phyloP scores from a whole-genome alignment of 108 stramenopile species.

The Nannochloropsis oceanica region DNA sequence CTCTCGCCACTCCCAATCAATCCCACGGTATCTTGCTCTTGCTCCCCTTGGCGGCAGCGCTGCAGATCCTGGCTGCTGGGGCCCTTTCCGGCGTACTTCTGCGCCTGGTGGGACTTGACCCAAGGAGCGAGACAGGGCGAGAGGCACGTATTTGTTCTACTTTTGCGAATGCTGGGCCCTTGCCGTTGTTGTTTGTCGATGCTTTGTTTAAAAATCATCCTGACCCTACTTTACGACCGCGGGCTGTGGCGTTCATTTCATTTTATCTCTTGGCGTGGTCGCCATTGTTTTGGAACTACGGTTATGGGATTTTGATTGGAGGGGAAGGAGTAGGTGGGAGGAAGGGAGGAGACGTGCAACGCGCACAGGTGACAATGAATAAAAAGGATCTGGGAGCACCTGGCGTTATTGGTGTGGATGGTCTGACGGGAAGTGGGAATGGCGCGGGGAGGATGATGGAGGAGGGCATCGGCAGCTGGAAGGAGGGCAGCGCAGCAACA shows the following conservation, averaged over 20 bases:
- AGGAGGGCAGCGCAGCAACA: background rate
- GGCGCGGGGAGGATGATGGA: background rate
- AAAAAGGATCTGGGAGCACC: no score
- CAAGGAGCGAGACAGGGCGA: slow-evolving; percentile 13
- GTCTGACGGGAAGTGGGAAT: background rate
- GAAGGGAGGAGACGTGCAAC: background rate
- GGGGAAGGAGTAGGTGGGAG: background rate
- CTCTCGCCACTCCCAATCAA: slow-evolving; percentile 6
- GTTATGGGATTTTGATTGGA: slow-evolving; percentile 3
- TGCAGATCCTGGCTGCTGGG: slow-evolving; percentile 5
- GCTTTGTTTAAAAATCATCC: slow-evolving; percentile 21
- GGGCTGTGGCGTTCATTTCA: slow-evolving; percentile 12
- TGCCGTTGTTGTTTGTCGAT: slow-evolving; percentile 21
- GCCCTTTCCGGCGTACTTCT: background rate
- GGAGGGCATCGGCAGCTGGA: background rate
- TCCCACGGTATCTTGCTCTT: slow-evolving; percentile 7
- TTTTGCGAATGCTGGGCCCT: slow-evolving; percentile 18
- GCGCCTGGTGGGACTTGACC: slow-evolving; percentile 9
- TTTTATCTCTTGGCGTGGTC: slow-evolving; percentile 29
- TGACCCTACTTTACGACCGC: slow-evolving; percentile 5
- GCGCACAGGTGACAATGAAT: no score
- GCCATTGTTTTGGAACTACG: slow-evolving; percentile 21
- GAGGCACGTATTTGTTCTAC: slow-evolving; percentile 8
- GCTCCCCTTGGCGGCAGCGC: slow-evolving; percentile 8
- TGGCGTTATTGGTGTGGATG: background rate